Evolutionary conservation across 2,329 filamentous ascomycete species (phyloP), one percentile per base, ranked within the genome.

Genomic region (Thelonectria blattea): DNA sequence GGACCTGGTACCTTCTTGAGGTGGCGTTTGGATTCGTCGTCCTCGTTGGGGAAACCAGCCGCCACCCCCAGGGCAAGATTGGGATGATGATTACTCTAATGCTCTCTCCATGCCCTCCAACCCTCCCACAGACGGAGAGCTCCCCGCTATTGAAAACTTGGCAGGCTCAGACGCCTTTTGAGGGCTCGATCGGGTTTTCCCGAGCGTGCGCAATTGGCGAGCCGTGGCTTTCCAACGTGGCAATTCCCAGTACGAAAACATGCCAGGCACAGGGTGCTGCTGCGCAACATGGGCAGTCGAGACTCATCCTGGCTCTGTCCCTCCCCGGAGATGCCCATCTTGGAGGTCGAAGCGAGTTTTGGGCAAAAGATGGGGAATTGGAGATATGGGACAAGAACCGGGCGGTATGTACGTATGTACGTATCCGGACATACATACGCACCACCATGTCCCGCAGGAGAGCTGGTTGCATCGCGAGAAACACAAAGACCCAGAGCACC

Each of bases 11-110:
- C 34, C 34, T 37, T 14, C 34, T 62, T 52, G 45, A 4, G 39
- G 68, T 70, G 68, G 68, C 68, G 68, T 70, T 56, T 70, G 41
- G 46, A 61, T 70, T 70, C 51, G 24, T 51, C 57, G 22, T 58
- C 42, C 56, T 64, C 58, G 53, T 48, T 41, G 51, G 42, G 37
- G 51, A 49, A 61, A 32, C 46, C 56, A 60, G 24, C 53, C 62
- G 51, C 56, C 49, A 50, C 47, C 49, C 54, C 34, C 47, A 46
- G 30, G 51, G 47, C 54, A 43, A 67, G 52, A 60, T 54, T 61
- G 30, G 49, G 39, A 47, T 47, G 17, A 11, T 30, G 41, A 18
- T 49, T 58, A 22, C 20, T 30, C 45, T 54, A 48, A 56, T 47
- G 58, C 60, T 56, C 5, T 30, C 5, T 30, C 22, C 3, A 24